Base-by-base conservation (phyloP, 495 filamentous ascomycete species). In the Daldinia concentrica region DNA sequence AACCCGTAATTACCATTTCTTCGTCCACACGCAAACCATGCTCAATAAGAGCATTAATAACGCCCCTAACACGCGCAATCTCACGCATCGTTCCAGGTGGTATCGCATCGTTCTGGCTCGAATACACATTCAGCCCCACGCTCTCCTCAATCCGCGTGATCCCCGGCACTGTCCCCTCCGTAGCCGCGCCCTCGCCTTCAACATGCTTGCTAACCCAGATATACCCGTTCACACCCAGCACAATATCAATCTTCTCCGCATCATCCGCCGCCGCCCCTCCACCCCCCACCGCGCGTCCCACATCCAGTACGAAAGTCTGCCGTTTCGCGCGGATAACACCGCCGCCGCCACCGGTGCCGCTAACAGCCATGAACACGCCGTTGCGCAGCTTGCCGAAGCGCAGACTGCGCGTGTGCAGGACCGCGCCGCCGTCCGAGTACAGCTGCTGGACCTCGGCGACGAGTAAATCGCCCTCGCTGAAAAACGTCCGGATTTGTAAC, bases 361-460 rank as follows among this genome's bases (percentile, higher is more conserved):
- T 83, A 2, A 98, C 92, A 24, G 88, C 86, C 27, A 97, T 82
- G 73, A 99, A 98, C 7, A 94, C 82, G 1, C 95, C 95, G 77
- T 98, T 98, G 17, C 95, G 83, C 66, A 99, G 82, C 80, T 99
- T 99, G 7, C 95, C 95, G 79, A 98, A 99, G 78, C 93, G 93
- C 73, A 98, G 79, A 50, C 87, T 91, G 30, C 95, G 87, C 11
- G 95, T 98, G 79, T 99, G 95, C 73, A 99, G 83, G 56, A 89
- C 88, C 1, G 95, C 94, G 3, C 86, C 88, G 22, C 94, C 94
- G 74, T 98, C 94, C 24, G 82, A 79, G 78, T 91, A 91, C 56
- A 99, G 83, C 64, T 85, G 86, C 83, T 98, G 95, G 62, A 99
- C 92, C 80, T 98, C 94, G 4, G 94, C 94, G 0, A 97, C 90